A percentile compares a stretch with the other conserved stretches of the same genome.
phyloP scores from a whole-genome alignment of 2,329 filamentous ascomycete species.

The Fusarium beomiforme region DNA sequence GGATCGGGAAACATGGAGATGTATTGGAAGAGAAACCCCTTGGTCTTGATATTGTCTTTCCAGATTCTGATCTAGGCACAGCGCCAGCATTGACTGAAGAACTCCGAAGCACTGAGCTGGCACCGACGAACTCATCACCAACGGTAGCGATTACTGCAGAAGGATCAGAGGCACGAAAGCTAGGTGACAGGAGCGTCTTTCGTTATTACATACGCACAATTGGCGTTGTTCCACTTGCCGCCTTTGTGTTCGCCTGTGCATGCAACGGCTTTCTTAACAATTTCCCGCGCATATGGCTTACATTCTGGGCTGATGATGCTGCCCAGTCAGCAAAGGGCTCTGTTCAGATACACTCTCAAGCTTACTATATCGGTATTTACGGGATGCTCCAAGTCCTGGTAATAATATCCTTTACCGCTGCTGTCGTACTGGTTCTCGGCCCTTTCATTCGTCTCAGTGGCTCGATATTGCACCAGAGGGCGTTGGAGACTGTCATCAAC shows the following conservation, averaged over 20 bases:
- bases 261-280: slow-evolving; percentile 42
- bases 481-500: slow-evolving; percentile 46
- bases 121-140: accelerated
- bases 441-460: slow-evolving; percentile 45
- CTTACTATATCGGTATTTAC: slow-evolving; percentile 47
- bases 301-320: slow-evolving; percentile 50
- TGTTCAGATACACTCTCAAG: slow-evolving; percentile 1
- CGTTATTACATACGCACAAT: not conserved
- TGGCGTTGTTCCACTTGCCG: not conserved
- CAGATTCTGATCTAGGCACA: not conserved
- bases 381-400: slow-evolving; percentile 32
- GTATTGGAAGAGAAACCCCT: not conserved
- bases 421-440: slow-evolving; percentile 23
- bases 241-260: slow-evolving; percentile 34
- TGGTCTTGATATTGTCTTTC: not conserved
- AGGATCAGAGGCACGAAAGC: not conserved
- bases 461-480: slow-evolving; percentile 44
- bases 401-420: slow-evolving; percentile 31
- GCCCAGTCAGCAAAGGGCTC: not conserved
- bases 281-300: slow-evolving; percentile 52
- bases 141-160: not conserved
- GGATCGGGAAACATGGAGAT: not conserved
- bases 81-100: not conserved
- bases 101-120: too few species aligned
- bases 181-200: not conserved